Base-by-base conservation (phyloP, 2,329 filamentous ascomycete genomes). In the Thelonectria discophora region DNA sequence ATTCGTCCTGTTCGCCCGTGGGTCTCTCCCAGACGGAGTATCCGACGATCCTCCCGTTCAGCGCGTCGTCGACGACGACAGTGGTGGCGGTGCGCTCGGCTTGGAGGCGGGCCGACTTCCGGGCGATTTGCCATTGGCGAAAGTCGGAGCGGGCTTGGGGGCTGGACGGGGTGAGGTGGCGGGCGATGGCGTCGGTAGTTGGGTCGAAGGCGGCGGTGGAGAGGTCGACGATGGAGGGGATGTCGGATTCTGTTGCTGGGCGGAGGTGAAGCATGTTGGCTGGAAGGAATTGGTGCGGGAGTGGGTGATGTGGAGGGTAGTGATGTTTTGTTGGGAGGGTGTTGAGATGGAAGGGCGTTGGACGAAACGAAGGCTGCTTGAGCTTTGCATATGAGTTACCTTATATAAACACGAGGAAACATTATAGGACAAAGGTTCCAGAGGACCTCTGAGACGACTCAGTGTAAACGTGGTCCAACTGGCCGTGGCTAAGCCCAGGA, bases 201-300 rank as follows among this genome's bases (percentile, higher is more conserved):
- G 54, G 54, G 15, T 57, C 45, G 30, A 57, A 57, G 9, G 55
- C 55, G 10, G 46, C 46, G 5, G 46, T 40, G 12, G 37, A 50
- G 17, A 57, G 21, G 8, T 47, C 45, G 10, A 47, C 45, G 1
- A 47, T 47, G 45, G n/a, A 21, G n/a, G 21, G 10, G 11, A 47
- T 3, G n/a, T 47, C 45, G 2, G 20, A 13, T 30, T 27, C 10
- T 6, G 45, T 47, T 21, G 45, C 45, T 27, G 20, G 21, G 27
- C 45, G 45, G 8, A 47, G 21, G n/a, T 37, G 27, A 30, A 30
- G 27, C 27, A 30, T 30, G 4, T 7, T 30, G 27, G n/a, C n/a
- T 7, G 4, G 24, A 7, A 24, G 27, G 27, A 8, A 9, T 30
- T 10, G 27, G 27, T 30, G 7, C 3, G 21, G 21, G 21, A 6